Conservation (phyloP, 805 yeast species). For the Lipomyces anomalus region DNA sequence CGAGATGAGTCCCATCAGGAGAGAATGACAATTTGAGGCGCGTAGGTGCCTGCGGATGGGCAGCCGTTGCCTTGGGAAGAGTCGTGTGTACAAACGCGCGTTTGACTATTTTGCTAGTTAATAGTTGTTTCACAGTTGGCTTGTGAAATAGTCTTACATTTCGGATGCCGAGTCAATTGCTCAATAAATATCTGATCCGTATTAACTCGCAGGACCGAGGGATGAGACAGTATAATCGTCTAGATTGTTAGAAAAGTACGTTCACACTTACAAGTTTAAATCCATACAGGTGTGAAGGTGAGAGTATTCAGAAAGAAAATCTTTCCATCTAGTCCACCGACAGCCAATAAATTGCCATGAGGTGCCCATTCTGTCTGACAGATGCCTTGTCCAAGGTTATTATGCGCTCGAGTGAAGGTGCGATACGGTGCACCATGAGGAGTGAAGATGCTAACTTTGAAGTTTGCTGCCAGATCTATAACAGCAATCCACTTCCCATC, state of each 20-base stretch:
- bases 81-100: neutral
- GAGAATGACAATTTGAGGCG: neutral
- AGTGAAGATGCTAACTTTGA: constrained; percentile 15
- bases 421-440: constrained; percentile 16
- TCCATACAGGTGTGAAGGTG: constrained; percentile 21
- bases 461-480: constrained; percentile 11
- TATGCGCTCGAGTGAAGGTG: constrained; percentile 6
- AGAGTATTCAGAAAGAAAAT: constrained; percentile 16
- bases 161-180: constrained; percentile 12
- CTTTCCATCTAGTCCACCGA: constrained; percentile 17
- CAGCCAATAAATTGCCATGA: constrained; percentile 11
- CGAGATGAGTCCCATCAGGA: constrained; percentile 17
- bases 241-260: neutral
- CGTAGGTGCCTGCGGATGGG: neutral
- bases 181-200: constrained; percentile 13
- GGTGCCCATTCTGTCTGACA: constrained; percentile 21
- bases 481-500: constrained; percentile 24
- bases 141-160: constrained; percentile 3
- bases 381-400: constrained; percentile 10
- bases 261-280: neutral
- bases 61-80: no score
- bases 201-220: constrained; percentile 4
- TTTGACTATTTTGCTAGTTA: no score
- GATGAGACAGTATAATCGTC: constrained; percentile 11
- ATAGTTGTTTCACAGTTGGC: neutral